Conservation (phyloP, 1,284 basidiomycete genomes). For the Volvariella surrecta region DNA sequence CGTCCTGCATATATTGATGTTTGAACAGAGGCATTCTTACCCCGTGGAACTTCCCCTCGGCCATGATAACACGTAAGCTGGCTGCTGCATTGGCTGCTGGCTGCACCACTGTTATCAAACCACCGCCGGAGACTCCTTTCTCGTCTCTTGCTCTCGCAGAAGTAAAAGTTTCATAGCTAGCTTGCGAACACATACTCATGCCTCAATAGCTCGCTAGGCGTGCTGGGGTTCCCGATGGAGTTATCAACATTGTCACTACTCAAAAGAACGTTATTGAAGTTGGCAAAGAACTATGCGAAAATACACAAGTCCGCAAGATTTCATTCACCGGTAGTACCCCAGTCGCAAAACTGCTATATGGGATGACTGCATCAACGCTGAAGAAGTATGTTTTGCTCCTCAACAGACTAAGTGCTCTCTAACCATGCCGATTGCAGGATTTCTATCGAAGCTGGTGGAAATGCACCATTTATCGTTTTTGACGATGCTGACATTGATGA, state of each 20-base stretch:
- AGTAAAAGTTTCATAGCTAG: slow-evolving; percentile 27
- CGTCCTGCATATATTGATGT: slow-evolving; percentile 6
- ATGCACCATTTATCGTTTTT: slow-evolving; percentile 94
- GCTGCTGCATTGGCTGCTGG: slow-evolving; percentile 90
- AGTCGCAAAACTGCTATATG: slow-evolving; percentile 87
- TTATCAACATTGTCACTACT: slow-evolving; percentile 91
- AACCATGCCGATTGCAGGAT: slow-evolving; percentile 34
- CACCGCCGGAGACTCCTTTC: slow-evolving; percentile 93
- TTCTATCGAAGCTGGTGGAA: slow-evolving; percentile 84
- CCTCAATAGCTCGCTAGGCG: slow-evolving; percentile 60
- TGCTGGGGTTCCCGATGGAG: slow-evolving; percentile 90
- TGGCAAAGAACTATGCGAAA: slow-evolving; percentile 78
- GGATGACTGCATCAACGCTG: slow-evolving; percentile 76
- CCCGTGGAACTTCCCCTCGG: slow-evolving; percentile 92
- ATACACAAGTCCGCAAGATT: slow-evolving; percentile 73
- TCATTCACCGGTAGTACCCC: slow-evolving; percentile 92
- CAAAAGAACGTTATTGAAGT: slow-evolving; percentile 75
- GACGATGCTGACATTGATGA: slow-evolving; percentile 92
- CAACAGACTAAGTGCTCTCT: slow-evolving; percentile 3
- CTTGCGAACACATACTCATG: background rate
- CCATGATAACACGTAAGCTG: slow-evolving; percentile 89
- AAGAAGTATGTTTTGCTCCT: slow-evolving; percentile 63
- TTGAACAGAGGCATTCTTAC: slow-evolving; percentile 64
- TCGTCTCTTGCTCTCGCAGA: slow-evolving; percentile 86
- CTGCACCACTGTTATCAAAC: slow-evolving; percentile 94